phyloP scores from a whole-genome alignment of 257 asterid genomes.

The Fraxinus pennsylvanica region DNA sequence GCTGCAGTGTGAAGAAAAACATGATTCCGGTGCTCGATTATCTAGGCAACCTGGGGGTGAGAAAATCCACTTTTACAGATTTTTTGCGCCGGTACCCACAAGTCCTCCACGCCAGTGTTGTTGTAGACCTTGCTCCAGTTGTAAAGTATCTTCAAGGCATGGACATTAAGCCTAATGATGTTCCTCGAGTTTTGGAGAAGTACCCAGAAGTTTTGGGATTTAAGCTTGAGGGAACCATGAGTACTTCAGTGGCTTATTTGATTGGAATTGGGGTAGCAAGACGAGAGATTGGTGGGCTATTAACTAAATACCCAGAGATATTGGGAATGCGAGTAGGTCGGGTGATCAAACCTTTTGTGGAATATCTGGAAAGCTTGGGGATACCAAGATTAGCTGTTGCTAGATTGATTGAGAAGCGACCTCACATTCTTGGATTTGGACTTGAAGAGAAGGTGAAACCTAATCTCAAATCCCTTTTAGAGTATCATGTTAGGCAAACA shows the following conservation, averaged over 20 bases:
- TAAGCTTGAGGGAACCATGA: constrained; percentile 97
- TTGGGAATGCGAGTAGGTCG: constrained; percentile 96
- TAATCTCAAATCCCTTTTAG: constrained; percentile 61
- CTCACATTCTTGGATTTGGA: constrained; percentile 87
- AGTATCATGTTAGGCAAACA: constrained; percentile 58
- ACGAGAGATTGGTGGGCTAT: constrained; percentile 82
- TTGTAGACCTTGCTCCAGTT: constrained; percentile 88
- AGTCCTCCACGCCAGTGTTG: constrained; percentile 97
- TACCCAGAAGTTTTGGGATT: constrained; percentile 92
- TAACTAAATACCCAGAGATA: constrained; percentile 79
- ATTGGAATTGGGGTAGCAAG: constrained; percentile 94
- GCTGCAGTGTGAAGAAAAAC: constrained; percentile 97
- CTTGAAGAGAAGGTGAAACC: constrained; percentile 71
- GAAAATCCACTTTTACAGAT: constrained; percentile 74
- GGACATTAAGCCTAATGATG: constrained; percentile 85
- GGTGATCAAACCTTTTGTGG: constrained; percentile 91
- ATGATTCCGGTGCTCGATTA: constrained; percentile 96
- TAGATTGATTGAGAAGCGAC: constrained; percentile 76
- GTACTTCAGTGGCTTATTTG: constrained; percentile 95
- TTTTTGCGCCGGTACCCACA: constrained; percentile 85
- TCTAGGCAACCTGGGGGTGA: constrained; percentile 88
- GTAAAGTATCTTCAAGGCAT: constrained; percentile 93
- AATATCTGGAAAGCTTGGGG: constrained; percentile 77
- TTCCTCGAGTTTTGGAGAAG: constrained; percentile 81
- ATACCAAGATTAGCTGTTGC: constrained; percentile 77